Percentiles rank a stretch among this genome's conserved stretches.
Conservation (phyloP, 2,329 filamentous ascomycete genomes). For the Thelonectria blattea region DNA sequence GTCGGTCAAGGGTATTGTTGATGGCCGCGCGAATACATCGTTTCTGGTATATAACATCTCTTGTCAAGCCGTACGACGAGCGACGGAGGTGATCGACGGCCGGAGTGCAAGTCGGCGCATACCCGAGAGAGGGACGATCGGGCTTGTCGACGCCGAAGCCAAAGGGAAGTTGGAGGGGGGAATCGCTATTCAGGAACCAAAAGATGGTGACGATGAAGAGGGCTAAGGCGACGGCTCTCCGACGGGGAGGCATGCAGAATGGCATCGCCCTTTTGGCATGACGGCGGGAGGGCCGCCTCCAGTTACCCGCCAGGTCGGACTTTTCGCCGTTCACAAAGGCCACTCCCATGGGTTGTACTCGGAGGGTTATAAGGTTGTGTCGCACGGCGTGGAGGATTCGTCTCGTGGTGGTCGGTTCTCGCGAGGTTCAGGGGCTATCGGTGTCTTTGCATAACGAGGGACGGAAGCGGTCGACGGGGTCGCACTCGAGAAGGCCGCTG, state of each 20-base stretch:
- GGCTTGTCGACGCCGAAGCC: slow-evolving; percentile 26
- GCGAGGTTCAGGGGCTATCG: background rate
- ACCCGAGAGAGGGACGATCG: slow-evolving; percentile 29
- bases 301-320: slow-evolving; percentile 11
- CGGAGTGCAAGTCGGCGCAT: slow-evolving; percentile 35
- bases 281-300: slow-evolving; percentile 18
- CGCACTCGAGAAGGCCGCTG: background rate
- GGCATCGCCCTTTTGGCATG: slow-evolving; percentile 11
- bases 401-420: background rate
- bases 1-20: slow-evolving; percentile 43
- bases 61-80: slow-evolving; percentile 44
- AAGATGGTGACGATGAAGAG: slow-evolving; percentile 9
- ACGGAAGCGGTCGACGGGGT: background rate
- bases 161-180: slow-evolving; percentile 26
- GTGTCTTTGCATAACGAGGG: background rate
- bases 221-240: slow-evolving; percentile 15
- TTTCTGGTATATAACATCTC: slow-evolving; percentile 51
- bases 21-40: slow-evolving; percentile 51
- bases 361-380: background rate
- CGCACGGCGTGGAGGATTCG: background rate
- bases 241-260: slow-evolving; percentile 14
- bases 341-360: background rate
- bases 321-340: slow-evolving; percentile 15
- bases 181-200: slow-evolving; percentile 20
- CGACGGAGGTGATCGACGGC: slow-evolving; percentile 41